A percentile compares a stretch with the other conserved stretches of the same genome.
Evolutionary conservation across 2,329 filamentous ascomycete genomes (phyloP).

Genomic region (Colletotrichum sp.): DNA sequence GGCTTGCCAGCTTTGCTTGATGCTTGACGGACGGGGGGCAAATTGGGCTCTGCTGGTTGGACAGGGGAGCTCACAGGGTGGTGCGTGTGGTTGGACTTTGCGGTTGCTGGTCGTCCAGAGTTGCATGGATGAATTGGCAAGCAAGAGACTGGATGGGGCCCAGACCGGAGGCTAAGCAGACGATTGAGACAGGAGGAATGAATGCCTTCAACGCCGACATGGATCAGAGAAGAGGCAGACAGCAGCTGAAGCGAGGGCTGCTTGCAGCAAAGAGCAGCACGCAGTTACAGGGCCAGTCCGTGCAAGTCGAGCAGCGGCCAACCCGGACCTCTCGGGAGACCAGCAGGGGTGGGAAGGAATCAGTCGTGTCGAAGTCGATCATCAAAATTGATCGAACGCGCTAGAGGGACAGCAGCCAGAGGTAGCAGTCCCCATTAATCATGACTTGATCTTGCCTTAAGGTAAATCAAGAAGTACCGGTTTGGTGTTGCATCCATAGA

Average conservation of each 20-base stretch:
- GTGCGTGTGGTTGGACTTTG: not conserved
- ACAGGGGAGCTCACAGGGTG: not conserved
- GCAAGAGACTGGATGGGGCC: not conserved
- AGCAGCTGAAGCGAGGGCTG: not conserved
- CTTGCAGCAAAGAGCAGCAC: not conserved
- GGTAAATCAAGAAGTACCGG: not conserved
- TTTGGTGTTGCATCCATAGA: not conserved
- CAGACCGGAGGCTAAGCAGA: not conserved
- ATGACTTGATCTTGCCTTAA: not conserved
- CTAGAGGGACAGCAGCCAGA: not conserved
- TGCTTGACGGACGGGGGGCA: conserved; percentile 1
- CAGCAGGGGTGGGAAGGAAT: not conserved
- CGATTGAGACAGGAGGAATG: not conserved
- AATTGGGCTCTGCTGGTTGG: not conserved
- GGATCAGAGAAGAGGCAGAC: not conserved
- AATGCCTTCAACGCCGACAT: not conserved
- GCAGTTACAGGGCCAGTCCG: not conserved
- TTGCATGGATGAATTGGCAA: not conserved
- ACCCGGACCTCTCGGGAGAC: conserved; percentile 18
- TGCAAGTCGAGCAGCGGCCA: conserved; percentile 8
- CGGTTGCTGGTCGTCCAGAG: not conserved
- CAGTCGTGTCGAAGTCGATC: not conserved
- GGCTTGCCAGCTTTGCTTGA: not conserved
- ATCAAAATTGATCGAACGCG: not conserved
- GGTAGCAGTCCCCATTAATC: not conserved